Conservation (phyloP, 2,329 filamentous ascomycete species). For the Pseudogymnoascus sp. region DNA sequence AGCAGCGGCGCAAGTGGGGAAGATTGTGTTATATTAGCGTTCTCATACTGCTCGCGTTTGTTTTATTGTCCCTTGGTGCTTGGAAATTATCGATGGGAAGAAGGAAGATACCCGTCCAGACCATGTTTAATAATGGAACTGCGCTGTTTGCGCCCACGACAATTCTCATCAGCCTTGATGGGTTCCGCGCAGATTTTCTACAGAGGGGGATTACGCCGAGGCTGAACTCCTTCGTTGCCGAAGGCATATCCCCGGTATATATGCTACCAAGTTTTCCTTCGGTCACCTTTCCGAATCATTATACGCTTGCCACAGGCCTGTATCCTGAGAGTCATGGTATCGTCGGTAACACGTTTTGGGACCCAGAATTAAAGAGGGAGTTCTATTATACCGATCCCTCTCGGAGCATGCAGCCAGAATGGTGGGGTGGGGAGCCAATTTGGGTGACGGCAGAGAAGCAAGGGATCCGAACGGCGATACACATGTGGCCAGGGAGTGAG, state of each 20-base stretch:
- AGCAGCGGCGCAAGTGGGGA: slow-evolving; percentile 46
- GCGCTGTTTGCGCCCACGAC: slow-evolving; percentile 86
- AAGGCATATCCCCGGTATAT: slow-evolving; percentile 82
- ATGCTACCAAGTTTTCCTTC: slow-evolving; percentile 94
- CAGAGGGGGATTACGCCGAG: slow-evolving; percentile 76
- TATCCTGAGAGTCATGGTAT: slow-evolving; percentile 91
- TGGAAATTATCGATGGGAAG: slow-evolving; percentile 51
- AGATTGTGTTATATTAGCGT: slow-evolving; percentile 48
- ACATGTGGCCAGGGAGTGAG: slow-evolving; percentile 99
- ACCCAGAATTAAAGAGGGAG: slow-evolving; percentile 65
- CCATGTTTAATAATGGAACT: slow-evolving; percentile 65
- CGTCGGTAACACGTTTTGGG: slow-evolving; percentile 93
- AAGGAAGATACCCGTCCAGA: slow-evolving; percentile 24
- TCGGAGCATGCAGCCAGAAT: slow-evolving; percentile 73
- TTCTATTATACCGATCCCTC: slow-evolving; percentile 81
- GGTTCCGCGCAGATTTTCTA: slow-evolving; percentile 91
- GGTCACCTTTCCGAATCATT: slow-evolving; percentile 95
- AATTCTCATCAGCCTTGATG: slow-evolving; percentile 87
- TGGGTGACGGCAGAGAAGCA: slow-evolving; percentile 89
- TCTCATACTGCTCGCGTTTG: slow-evolving; percentile 46
- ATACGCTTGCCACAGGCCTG: slow-evolving; percentile 83
- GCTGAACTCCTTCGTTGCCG: slow-evolving; percentile 67
- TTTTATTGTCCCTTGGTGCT: slow-evolving; percentile 48
- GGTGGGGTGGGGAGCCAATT: slow-evolving; percentile 87
- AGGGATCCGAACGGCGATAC: slow-evolving; percentile 71